These are phyloP conservation scores for Westerdykella sp. DNA, from an alignment of 2,329 filamentous ascomycete genomes.

Conservation along the genomic window DNA sequence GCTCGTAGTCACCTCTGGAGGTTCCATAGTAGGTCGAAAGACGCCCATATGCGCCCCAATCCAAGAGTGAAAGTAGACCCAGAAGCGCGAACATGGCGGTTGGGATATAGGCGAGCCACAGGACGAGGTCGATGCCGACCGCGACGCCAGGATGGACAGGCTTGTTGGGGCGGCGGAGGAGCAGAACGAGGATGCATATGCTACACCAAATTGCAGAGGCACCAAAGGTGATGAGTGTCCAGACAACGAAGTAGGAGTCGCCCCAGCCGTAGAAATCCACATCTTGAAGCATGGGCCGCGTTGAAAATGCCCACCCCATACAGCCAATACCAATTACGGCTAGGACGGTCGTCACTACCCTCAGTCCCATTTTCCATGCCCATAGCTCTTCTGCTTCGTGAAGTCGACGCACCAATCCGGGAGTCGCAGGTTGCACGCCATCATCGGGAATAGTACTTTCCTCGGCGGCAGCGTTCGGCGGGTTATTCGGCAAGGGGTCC, in stretches of 20 bases:
- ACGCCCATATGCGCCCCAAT: constrained; percentile 17
- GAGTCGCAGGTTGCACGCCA: background rate
- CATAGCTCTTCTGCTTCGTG: constrained; percentile 24
- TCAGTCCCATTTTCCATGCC: constrained; percentile 27
- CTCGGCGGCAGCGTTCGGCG: too few species aligned
- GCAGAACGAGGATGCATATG: constrained; percentile 21
- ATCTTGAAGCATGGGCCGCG: constrained; percentile 8
- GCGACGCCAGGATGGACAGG: constrained; percentile 31
- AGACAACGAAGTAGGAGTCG: constrained; percentile 7
- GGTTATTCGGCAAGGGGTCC: too few species aligned
- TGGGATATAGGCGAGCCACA: constrained; percentile 30
- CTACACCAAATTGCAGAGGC: constrained; percentile 27
- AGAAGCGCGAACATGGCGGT: constrained; percentile 23
- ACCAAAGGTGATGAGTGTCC: constrained; percentile 25
- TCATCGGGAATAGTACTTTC: too few species aligned
- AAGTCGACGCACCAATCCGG: constrained; percentile 8
- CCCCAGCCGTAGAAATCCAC: constrained; percentile 8
- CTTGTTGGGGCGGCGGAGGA: constrained; percentile 15
- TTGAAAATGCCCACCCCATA: constrained; percentile 19
- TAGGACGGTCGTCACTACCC: constrained; percentile 15
- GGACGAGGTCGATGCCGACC: constrained; percentile 31
- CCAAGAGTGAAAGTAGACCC: constrained; percentile 8
- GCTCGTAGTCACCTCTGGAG: constrained; percentile 15
- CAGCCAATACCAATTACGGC: constrained; percentile 30
- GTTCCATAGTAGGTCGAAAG: constrained; percentile 7